phyloP scores from a whole-genome alignment of 2,329 filamentous ascomycete genomes.

The Fusarium odoratissimum region DNA sequence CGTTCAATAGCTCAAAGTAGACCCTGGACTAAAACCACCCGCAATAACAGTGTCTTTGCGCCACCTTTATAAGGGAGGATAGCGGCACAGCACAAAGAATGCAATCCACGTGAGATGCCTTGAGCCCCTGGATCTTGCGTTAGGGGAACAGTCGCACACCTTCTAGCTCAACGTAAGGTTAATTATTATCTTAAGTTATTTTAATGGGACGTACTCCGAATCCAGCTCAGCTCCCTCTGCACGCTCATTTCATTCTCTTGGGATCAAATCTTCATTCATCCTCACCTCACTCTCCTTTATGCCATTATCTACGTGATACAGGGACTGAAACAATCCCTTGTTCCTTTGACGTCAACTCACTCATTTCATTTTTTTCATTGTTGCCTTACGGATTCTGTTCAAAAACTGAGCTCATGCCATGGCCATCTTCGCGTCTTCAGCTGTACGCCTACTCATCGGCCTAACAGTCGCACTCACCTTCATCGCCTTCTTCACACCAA shows the following conservation, averaged over 20 bases:
- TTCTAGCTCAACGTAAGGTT: slow-evolving; percentile 4
- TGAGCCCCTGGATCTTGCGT: slow-evolving; percentile 19
- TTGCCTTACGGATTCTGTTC: neutral
- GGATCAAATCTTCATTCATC: neutral
- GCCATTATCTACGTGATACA: slow-evolving; percentile 12
- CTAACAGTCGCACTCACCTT: slow-evolving; percentile 37
- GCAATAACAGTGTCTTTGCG: neutral
- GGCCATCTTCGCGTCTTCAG: slow-evolving; percentile 34
- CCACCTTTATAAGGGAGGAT: slow-evolving; percentile 6
- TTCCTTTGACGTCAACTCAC: slow-evolving; percentile 11
- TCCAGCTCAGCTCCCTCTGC: neutral
- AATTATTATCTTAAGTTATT: slow-evolving; percentile 1
- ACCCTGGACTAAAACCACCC: neutral
- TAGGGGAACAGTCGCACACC: neutral
- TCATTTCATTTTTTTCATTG: neutral
- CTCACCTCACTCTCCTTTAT: slow-evolving; percentile 9
- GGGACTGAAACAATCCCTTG: slow-evolving; percentile 30
- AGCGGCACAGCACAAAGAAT: slow-evolving; percentile 21
- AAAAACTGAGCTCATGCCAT: slow-evolving; percentile 17
- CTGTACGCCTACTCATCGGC: slow-evolving; percentile 37
- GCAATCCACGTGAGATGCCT: slow-evolving; percentile 17
- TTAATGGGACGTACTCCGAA: neutral
- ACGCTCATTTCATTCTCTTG: neutral
- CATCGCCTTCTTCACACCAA: slow-evolving; percentile 35
- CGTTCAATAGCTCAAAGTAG: neutral